Conservation (phyloP, 352 stramenopile species). For the Phytopythium cucurbitacearum region DNA sequence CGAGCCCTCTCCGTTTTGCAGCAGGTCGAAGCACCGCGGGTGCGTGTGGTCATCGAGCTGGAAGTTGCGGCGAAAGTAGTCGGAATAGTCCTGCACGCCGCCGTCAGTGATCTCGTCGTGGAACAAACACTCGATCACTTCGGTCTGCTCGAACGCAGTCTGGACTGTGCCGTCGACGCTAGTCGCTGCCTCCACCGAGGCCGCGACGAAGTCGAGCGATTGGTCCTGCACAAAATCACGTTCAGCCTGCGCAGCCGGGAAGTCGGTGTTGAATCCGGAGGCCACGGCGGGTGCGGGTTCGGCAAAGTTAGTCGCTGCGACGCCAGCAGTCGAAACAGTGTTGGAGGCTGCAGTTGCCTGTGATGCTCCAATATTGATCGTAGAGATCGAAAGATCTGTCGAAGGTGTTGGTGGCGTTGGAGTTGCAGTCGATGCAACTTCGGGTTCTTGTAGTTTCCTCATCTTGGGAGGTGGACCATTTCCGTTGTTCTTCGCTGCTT, state of each 20-base stretch:
- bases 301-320: too few species aligned
- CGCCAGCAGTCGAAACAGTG: too few species aligned
- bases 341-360: too few species aligned
- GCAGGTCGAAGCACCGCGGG: constrained; percentile 17
- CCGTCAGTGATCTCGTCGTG: constrained; percentile 12
- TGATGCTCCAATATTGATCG: too few species aligned
- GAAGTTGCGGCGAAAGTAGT: constrained; percentile 19
- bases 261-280: not conserved
- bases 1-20: constrained; percentile 3
- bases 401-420: too few species aligned
- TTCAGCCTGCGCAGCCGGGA: constrained; percentile 8
- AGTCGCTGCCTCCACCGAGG: constrained; percentile 8
- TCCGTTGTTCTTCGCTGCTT: too few species aligned
- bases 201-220: constrained; percentile 15
- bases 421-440: not conserved
- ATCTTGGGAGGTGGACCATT: not conserved
- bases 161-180: constrained; percentile 13
- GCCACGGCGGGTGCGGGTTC: too few species aligned
- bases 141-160: constrained; percentile 18
- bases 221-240: constrained; percentile 12
- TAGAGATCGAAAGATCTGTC: too few species aligned
- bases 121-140: constrained; percentile 27
- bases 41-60: constrained; percentile 8
- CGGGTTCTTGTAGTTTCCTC: not conserved
- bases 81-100: constrained; percentile 22